Evolutionary conservation across 129 eudicot genomes (phyloP).

Genomic region (Escallonia herrerae): DNA sequence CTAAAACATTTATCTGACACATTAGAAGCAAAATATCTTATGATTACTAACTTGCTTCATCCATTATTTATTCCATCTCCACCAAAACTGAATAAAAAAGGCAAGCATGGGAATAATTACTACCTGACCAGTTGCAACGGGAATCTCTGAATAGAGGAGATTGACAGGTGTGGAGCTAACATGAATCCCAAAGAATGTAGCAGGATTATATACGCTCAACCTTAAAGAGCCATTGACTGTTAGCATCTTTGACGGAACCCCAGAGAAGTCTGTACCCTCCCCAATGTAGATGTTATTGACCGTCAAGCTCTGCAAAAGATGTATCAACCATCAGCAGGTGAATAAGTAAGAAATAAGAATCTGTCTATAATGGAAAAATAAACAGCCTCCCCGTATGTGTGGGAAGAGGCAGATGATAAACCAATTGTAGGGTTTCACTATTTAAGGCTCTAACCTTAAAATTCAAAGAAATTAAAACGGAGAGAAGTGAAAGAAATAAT

Average conservation of each 20-base stretch:
- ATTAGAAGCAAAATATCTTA: too few relatives aligned
- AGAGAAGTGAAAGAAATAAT: too few relatives aligned
- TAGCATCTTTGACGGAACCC: conserved; percentile 80
- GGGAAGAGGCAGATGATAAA: not conserved
- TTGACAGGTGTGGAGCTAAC: conserved; percentile 80
- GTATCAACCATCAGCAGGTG: conserved; percentile 1
- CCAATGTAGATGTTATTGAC: conserved; percentile 59
- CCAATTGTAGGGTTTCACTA: not conserved
- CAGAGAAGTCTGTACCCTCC: conserved; percentile 75
- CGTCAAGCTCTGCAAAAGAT: conserved; percentile 55
- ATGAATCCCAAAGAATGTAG: conserved; percentile 88
- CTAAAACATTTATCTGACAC: too few relatives aligned
- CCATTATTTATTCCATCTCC: too few relatives aligned
- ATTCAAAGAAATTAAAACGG: too few relatives aligned
- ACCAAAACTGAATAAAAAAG: too few relatives aligned
- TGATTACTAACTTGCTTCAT: too few relatives aligned
- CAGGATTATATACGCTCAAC: conserved; percentile 75
- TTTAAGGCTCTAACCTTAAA: too few relatives aligned
- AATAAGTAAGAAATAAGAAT: not conserved
- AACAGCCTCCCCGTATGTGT: not conserved
- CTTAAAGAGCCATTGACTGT: conserved; percentile 71
- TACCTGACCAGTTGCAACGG: conserved; percentile 85
- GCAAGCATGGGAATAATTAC: not conserved
- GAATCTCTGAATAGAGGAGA: conserved; percentile 62
- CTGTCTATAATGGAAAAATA: not conserved